Conservation (phyloP, 1,284 basidiomycete species). For the Rhodotorula sp. region DNA sequence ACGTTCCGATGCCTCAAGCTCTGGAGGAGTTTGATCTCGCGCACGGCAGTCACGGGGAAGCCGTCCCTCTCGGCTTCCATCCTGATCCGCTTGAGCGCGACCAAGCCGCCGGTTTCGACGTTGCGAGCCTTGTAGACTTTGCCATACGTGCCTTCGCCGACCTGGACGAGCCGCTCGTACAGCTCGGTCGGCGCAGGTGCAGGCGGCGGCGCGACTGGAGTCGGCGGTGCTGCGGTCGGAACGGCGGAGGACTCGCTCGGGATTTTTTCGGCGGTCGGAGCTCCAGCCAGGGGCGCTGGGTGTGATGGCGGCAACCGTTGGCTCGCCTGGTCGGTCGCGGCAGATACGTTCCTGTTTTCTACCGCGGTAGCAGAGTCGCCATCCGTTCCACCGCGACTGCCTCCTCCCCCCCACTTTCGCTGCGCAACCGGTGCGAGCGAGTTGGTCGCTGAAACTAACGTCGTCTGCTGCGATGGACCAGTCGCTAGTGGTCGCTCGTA, state of each 20-base stretch:
- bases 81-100: conserved; percentile 93
- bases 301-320: no score
- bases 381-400: background rate
- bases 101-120: conserved; percentile 67
- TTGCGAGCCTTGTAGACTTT: conserved; percentile 98
- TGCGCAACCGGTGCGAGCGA: background rate
- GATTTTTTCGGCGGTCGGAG: background rate
- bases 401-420: background rate
- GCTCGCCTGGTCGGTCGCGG: no score
- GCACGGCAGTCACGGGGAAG: conserved; percentile 97
- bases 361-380: background rate
- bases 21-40: conserved; percentile 97
- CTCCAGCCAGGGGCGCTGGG: no score
- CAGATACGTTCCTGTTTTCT: no score
- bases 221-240: background rate
- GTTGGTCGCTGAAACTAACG: background rate
- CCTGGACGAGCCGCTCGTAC: conserved; percentile 86
- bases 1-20: conserved; percentile 85
- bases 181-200: conserved; percentile 51
- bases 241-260: background rate
- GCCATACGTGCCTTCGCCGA: conserved; percentile 98
- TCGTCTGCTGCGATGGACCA: background rate
- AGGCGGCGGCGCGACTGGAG: background rate
- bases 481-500: conserved; percentile 5
- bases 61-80: conserved; percentile 98